phyloP scores from a whole-genome alignment of 305 asterid genomes.

The Nicotiana rustica region DNA sequence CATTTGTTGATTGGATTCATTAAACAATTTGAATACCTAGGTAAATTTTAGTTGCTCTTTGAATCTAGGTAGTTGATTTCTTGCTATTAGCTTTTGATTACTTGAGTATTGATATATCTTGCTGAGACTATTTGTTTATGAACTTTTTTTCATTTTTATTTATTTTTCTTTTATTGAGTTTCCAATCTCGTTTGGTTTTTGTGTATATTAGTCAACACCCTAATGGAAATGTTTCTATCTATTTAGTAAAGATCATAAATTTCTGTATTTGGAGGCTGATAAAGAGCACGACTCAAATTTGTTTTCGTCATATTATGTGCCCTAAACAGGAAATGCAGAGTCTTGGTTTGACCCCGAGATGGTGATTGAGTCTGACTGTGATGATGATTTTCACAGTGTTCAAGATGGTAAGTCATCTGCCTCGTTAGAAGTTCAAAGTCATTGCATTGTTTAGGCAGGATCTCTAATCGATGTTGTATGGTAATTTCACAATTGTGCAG shows the following conservation, averaged over 20 bases:
- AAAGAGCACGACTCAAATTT: background rate
- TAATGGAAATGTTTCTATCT: conserved; percentile 6
- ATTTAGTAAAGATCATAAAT: background rate
- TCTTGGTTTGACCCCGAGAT: conserved; percentile 81
- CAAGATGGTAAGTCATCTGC: conserved; percentile 68
- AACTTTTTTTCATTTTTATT: background rate
- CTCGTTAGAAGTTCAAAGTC: background rate
- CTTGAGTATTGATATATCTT: background rate
- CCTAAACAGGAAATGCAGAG: conserved; percentile 67
- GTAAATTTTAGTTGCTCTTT: background rate
- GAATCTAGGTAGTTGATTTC: background rate
- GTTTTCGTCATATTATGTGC: conserved; percentile 27
- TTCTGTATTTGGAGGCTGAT: background rate
- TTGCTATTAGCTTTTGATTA: background rate
- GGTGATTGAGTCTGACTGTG: conserved; percentile 72
- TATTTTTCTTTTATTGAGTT: background rate
- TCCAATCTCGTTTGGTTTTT: conserved; percentile 3
- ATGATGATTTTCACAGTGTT: conserved; percentile 83
- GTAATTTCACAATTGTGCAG: conserved; percentile 51
- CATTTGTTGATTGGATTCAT: background rate
- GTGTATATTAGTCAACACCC: background rate
- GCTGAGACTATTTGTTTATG: background rate
- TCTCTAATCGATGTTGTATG: conserved; percentile 17
- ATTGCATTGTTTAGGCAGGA: conserved; percentile 11
- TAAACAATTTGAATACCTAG: background rate